Conservation (phyloP, 1,139 yeast genomes). For the Saccharomyces pastorianus region DNA sequence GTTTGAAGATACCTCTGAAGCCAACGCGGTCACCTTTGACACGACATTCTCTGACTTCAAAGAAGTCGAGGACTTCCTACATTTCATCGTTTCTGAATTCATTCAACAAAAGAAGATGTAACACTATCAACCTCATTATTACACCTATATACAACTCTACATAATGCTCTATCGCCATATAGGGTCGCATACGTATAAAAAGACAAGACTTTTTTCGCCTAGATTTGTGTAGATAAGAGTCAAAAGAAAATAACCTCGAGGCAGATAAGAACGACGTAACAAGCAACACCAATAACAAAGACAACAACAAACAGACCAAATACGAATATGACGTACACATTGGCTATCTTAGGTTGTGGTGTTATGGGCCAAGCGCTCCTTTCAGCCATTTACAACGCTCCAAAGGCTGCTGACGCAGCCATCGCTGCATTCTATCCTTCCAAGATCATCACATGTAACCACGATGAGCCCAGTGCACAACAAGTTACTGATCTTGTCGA, state of each 20-base stretch:
- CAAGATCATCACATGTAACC: slow-evolving; percentile 69
- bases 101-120: slow-evolving; percentile 5
- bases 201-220: neutral
- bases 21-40: slow-evolving; percentile 14
- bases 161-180: neutral
- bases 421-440: slow-evolving; percentile 41
- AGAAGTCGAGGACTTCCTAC: slow-evolving; percentile 31
- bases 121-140: neutral
- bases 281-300: neutral
- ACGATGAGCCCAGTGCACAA: slow-evolving; percentile 43
- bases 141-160: neutral
- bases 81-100: slow-evolving; percentile 27
- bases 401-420: slow-evolving; percentile 33
- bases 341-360: slow-evolving; percentile 86
- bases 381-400: slow-evolving; percentile 57
- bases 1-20: slow-evolving; percentile 9
- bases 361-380: slow-evolving; percentile 94
- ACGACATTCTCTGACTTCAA: slow-evolving; percentile 29
- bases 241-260: neutral
- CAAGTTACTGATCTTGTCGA: slow-evolving; percentile 38
- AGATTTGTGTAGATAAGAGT: neutral
- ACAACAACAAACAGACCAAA: neutral
- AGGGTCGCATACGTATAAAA: neutral
- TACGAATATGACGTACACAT: slow-evolving; percentile 36
- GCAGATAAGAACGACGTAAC: neutral